phyloP scores from a whole-genome alignment of 768 basidiomycete species.

The Pisolithus sp. region DNA sequence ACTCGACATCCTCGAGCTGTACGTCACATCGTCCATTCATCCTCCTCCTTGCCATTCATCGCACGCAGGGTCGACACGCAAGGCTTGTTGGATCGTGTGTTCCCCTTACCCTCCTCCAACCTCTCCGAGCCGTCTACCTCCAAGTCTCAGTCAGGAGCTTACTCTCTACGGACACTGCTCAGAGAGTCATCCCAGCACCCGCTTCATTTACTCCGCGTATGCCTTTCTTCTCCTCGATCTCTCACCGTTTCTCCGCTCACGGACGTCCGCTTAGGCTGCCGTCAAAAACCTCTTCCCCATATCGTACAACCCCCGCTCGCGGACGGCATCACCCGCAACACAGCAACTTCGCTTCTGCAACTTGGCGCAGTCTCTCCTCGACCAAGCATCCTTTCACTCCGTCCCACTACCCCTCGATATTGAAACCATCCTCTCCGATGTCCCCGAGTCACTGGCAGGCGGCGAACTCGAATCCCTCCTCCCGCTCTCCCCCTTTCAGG shows the following conservation, averaged over 20 bases:
- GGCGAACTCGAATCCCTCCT: slow-evolving; percentile 18
- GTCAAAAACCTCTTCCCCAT: slow-evolving; percentile 63
- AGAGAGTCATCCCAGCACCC: slow-evolving; percentile 47
- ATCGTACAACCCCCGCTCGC: slow-evolving; percentile 60
- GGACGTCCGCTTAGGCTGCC: slow-evolving; percentile 40
- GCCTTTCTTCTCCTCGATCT: slow-evolving; percentile 22
- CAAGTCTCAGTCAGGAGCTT: slow-evolving; percentile 25
- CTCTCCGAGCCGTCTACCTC: slow-evolving; percentile 38
- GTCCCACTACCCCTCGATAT: slow-evolving; percentile 40
- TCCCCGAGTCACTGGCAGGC: slow-evolving; percentile 15
- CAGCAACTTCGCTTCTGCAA: slow-evolving; percentile 73
- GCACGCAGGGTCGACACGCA: slow-evolving; percentile 57
- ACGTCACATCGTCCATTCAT: slow-evolving; percentile 10
- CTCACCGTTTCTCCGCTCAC: slow-evolving; percentile 5
- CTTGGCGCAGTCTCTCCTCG: slow-evolving; percentile 64
- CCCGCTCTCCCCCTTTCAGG: slow-evolving; percentile 11
- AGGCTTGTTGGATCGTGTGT: slow-evolving; percentile 75
- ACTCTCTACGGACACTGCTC: slow-evolving; percentile 54
- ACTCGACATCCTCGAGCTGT: slow-evolving; percentile 57
- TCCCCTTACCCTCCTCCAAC: slow-evolving; percentile 42
- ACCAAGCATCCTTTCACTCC: slow-evolving; percentile 55
- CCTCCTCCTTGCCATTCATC: not conserved
- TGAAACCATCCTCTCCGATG: slow-evolving; percentile 35
- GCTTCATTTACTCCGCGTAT: slow-evolving; percentile 50
- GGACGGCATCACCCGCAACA: slow-evolving; percentile 52